These are phyloP conservation scores for Butyriboletus loyo DNA, from an alignment of 768 basidiomycete species.

Conservation along the genomic window DNA sequence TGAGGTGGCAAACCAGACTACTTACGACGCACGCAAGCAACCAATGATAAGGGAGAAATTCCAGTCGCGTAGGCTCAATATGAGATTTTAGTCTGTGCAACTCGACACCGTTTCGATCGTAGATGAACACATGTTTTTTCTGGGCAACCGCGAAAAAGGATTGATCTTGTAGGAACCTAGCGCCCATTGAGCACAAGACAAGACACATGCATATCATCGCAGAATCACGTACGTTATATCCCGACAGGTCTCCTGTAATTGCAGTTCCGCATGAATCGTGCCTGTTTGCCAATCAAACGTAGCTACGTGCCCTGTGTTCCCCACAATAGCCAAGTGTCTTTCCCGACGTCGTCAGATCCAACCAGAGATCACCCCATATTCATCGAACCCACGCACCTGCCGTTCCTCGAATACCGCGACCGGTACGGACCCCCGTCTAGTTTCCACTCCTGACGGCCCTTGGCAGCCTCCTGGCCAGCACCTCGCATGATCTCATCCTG, in stretches of 20 bases:
- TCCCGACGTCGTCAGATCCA: neutral
- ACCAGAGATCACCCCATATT: neutral
- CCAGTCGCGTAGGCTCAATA: slow-evolving; percentile 85
- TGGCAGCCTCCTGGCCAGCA: slow-evolving; percentile 72
- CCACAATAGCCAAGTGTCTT: slow-evolving; percentile 85
- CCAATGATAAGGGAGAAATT: slow-evolving; percentile 96
- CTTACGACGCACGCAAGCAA: slow-evolving; percentile 82
- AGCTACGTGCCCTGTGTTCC: slow-evolving; percentile 80
- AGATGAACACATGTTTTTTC: slow-evolving; percentile 94
- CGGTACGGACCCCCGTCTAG: slow-evolving; percentile 86
- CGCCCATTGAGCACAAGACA: neutral
- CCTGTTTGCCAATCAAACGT: slow-evolving; percentile 94
- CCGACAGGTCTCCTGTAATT: slow-evolving; percentile 84
- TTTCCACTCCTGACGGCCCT: slow-evolving; percentile 72
- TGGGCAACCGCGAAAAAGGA: slow-evolving; percentile 94
- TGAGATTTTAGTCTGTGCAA: slow-evolving; percentile 81
- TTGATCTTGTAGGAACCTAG: slow-evolving; percentile 88
- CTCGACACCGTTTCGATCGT: slow-evolving; percentile 92
- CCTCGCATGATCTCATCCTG: slow-evolving; percentile 73
- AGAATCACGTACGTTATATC: slow-evolving; percentile 75
- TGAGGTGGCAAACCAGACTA: slow-evolving; percentile 9
- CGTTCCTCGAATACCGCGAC: slow-evolving; percentile 85
- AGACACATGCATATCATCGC: neutral
- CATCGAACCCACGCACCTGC: slow-evolving; percentile 53
- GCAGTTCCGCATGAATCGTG: slow-evolving; percentile 80